A percentile compares a stretch with the other conserved stretches of the same genome.
Evolutionary conservation across 2,329 filamentous ascomycete genomes (phyloP).

Genomic region (Ascochyta fabae): DNA sequence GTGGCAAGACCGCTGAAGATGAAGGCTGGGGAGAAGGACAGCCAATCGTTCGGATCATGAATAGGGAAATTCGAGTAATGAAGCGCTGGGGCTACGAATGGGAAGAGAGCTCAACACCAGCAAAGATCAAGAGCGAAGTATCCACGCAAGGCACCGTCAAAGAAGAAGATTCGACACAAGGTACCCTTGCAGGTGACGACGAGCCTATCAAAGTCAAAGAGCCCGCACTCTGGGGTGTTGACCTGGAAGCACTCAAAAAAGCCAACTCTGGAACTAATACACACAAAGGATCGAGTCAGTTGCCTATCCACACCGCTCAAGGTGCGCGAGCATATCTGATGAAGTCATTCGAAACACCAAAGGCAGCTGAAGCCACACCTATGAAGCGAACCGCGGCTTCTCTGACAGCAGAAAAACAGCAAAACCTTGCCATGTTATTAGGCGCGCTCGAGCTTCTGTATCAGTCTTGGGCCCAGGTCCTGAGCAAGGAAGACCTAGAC

Average conservation of each 20-base stretch:
- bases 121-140: neutral
- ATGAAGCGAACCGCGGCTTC: constrained; percentile 58
- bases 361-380: constrained; percentile 34
- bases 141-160: constrained; percentile 2
- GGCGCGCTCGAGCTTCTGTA: constrained; percentile 75
- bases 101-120: constrained; percentile 14
- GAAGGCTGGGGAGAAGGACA: constrained; percentile 78
- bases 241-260: constrained; percentile 62
- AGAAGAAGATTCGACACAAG: constrained; percentile 18
- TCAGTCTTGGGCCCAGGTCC: constrained; percentile 72
- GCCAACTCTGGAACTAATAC: constrained; percentile 44
- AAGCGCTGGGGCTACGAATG: constrained; percentile 74
- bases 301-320: constrained; percentile 78
- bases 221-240: constrained; percentile 64
- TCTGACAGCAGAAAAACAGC: constrained; percentile 67
- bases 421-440: constrained; percentile 72
- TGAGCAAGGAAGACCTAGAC: constrained; percentile 73
- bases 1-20: constrained; percentile 68
- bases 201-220: constrained; percentile 34
- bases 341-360: constrained; percentile 63
- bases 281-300: constrained; percentile 49
- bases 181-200: constrained; percentile 3
- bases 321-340: constrained; percentile 66
- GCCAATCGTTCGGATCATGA: constrained; percentile 74
- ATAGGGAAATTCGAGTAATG: constrained; percentile 74